Conservation (phyloP, 164 flowering plant genomes). For the Vitis cinerea region DNA sequence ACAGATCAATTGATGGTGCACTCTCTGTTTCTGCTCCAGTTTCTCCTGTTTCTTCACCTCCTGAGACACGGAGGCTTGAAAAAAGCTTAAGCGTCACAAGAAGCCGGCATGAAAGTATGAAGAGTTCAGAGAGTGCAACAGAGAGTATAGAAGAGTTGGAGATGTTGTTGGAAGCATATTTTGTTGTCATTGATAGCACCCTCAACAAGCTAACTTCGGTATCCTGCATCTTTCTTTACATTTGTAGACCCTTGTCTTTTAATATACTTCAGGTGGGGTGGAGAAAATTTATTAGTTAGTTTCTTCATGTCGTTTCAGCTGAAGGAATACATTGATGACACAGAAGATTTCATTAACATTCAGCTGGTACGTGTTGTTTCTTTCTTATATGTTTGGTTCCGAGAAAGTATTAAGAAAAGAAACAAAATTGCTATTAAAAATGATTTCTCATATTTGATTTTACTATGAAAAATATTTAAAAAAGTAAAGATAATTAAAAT, state of each 20-base stretch:
- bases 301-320: slow-evolving; percentile 46
- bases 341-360: slow-evolving; percentile 83
- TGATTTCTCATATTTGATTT: too few species aligned
- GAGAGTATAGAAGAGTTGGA: slow-evolving; percentile 84
- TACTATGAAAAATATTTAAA: too few species aligned
- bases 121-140: slow-evolving; percentile 60
- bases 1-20: slow-evolving; percentile 57
- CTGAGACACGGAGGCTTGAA: slow-evolving; percentile 67
- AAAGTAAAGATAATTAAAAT: too few species aligned
- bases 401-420: too few species aligned
- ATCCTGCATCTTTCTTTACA: slow-evolving; percentile 12
- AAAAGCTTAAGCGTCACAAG: slow-evolving; percentile 74
- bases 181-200: slow-evolving; percentile 87
- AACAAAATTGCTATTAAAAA: too few species aligned
- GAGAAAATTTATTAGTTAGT: slow-evolving; percentile 7
- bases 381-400: background rate
- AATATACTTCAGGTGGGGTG: background rate
- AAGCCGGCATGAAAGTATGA: slow-evolving; percentile 84
- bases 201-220: slow-evolving; percentile 93
- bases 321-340: slow-evolving; percentile 82
- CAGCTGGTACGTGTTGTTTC: slow-evolving; percentile 58
- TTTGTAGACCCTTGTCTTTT: background rate
- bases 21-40: slow-evolving; percentile 83
- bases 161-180: slow-evolving; percentile 92
- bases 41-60: slow-evolving; percentile 93